A percentile compares a stretch with the other conserved stretches of the same genome.
phyloP scores from a whole-genome alignment of 306 rosid genomes.

The Quercus gilva region DNA sequence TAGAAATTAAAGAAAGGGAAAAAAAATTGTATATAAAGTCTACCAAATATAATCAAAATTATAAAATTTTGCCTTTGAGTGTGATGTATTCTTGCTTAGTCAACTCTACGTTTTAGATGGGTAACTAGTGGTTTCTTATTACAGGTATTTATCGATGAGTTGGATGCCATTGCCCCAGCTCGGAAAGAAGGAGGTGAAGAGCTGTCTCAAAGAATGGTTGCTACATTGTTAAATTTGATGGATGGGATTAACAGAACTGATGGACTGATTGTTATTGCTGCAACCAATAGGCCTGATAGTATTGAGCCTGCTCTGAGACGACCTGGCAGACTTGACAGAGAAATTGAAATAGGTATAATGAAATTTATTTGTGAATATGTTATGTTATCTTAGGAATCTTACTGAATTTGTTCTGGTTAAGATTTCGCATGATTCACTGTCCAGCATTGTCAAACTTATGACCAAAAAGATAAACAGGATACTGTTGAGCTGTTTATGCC shows the following conservation, averaged over 20 bases:
- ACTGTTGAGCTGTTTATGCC: too few relatives aligned
- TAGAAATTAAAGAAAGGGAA: neutral
- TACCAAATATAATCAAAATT: neutral
- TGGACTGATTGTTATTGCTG: constrained; percentile 80
- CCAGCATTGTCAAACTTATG: neutral
- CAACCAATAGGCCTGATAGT: constrained; percentile 81
- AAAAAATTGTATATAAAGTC: neutral
- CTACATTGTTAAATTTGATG: constrained; percentile 73
- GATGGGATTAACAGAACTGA: constrained; percentile 71
- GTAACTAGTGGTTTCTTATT: constrained; percentile 24
- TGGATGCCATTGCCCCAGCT: constrained; percentile 92
- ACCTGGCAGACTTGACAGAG: constrained; percentile 90
- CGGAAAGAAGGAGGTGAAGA: constrained; percentile 88
- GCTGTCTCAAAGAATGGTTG: constrained; percentile 87
- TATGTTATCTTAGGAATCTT: constrained; percentile 8
- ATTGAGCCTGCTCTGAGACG: constrained; percentile 94
- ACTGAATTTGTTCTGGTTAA: neutral
- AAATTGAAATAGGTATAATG: constrained; percentile 80
- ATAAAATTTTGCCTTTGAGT: neutral
- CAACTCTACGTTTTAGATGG: constrained; percentile 2
- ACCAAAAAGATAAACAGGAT: neutral
- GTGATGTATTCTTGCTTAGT: neutral
- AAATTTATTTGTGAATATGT: neutral
- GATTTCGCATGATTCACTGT: neutral
- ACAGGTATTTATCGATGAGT: constrained; percentile 85